Evolutionary conservation across 1,284 basidiomycete genomes (phyloP).

Genomic region (Rhodofomes roseus): DNA sequence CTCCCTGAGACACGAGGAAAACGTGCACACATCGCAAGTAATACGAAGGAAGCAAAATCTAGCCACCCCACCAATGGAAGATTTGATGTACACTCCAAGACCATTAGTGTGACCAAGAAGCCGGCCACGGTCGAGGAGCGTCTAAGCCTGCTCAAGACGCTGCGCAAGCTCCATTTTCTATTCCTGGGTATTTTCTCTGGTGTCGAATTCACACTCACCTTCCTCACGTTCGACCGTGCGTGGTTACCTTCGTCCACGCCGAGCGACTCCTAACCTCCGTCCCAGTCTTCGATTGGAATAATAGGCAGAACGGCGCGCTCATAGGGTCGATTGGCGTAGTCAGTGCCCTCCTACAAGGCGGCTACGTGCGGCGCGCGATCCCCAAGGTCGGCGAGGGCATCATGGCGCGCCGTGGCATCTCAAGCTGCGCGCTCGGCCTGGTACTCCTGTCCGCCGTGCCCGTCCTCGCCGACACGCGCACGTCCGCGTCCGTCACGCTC

Average conservation of each 20-base stretch:
- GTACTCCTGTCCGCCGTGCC: constrained; percentile 69
- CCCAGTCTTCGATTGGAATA: constrained; percentile 82
- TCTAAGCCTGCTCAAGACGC: constrained; percentile 44
- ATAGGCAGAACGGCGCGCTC: constrained; percentile 84
- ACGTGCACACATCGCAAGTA: constrained; percentile 22
- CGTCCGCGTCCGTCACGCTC: constrained; percentile 48
- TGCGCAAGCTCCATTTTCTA: constrained; percentile 71
- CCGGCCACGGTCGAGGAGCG: constrained; percentile 39
- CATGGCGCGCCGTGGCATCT: constrained; percentile 77
- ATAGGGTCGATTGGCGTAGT: constrained; percentile 87
- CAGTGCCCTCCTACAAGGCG: constrained; percentile 84
- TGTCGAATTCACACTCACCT: constrained; percentile 89
- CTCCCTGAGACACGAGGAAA: constrained; percentile 76
- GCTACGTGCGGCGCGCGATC: constrained; percentile 80
- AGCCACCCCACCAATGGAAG: constrained; percentile 11
- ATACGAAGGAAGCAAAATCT: constrained; percentile 21
- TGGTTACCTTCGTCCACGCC: constrained; percentile 12
- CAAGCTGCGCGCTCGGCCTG: constrained; percentile 68
- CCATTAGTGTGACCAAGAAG: not conserved
- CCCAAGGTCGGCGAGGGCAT: constrained; percentile 69
- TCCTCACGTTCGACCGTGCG: constrained; percentile 84
- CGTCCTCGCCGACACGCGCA: constrained; percentile 39
- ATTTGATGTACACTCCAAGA: constrained; percentile 7
- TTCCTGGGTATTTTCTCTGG: constrained; percentile 90
- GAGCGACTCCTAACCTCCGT: constrained; percentile 4